Percentiles rank a stretch among this genome's conserved stretches.
Conservation (phyloP, 106 monocot species). For the Vanilla planifolia region DNA sequence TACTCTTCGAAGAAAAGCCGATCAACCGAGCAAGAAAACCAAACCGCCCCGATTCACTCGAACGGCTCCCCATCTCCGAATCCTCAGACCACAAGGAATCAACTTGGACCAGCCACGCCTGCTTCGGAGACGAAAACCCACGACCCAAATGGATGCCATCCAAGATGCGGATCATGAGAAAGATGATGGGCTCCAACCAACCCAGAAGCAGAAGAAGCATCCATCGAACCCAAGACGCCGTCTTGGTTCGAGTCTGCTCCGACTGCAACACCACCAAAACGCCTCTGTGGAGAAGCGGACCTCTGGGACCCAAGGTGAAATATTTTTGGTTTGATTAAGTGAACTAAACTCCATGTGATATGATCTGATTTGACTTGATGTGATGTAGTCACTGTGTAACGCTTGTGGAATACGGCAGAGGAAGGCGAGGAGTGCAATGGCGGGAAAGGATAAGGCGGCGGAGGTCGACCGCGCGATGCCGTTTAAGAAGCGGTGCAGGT, state of each 20-base stretch:
- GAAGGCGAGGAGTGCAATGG: too few relatives aligned
- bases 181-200: neutral
- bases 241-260: conserved; percentile 32
- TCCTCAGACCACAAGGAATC: neutral
- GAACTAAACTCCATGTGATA: too few relatives aligned
- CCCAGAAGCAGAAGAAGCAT: neutral
- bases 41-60: neutral
- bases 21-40: too few relatives aligned
- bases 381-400: neutral
- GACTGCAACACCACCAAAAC: conserved; percentile 47
- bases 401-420: neutral
- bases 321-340: too few relatives aligned
- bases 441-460: too few relatives aligned
- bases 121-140: too few relatives aligned
- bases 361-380: too few relatives aligned
- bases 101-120: neutral
- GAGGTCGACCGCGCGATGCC: conserved; percentile 20
- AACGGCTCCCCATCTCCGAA: neutral
- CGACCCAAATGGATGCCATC: neutral
- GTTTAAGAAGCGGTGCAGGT: conserved; percentile 53
- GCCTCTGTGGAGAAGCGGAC: conserved; percentile 55
- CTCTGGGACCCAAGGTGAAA: conserved; percentile 53
- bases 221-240: neutral
- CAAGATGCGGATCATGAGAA: conserved; percentile 1
- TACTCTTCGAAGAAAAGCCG: neutral